Conservation (phyloP, 257 asterid species). For the Verbena officinalis region DNA sequence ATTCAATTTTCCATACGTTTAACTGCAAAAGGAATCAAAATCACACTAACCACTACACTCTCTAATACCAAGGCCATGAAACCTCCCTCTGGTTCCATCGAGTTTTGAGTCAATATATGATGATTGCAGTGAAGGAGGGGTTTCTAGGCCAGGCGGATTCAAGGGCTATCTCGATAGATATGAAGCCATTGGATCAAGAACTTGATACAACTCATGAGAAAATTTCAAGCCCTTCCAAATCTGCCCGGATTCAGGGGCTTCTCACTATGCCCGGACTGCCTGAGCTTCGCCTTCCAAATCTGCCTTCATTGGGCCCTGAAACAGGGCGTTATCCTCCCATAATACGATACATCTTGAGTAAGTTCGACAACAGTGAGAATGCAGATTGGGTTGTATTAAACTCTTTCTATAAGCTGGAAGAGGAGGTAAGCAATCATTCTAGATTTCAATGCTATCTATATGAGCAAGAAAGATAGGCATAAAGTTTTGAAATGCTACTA, state of each 20-base stretch:
- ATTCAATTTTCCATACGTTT: constrained; percentile 56
- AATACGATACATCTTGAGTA: constrained; percentile 43
- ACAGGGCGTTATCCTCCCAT: constrained; percentile 50
- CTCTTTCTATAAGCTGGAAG: constrained; percentile 57
- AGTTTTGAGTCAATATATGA: constrained; percentile 47
- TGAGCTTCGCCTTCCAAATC: constrained; percentile 40
- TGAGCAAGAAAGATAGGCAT: too few species aligned
- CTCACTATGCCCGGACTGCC: constrained; percentile 44
- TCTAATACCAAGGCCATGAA: constrained; percentile 42
- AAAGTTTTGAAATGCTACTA: too few species aligned
- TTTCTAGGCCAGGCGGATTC: constrained; percentile 55
- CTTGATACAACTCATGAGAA: constrained; percentile 38
- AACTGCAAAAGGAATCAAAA: constrained; percentile 53
- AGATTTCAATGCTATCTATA: background rate
- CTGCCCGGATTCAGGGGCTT: constrained; percentile 38
- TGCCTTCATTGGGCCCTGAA: constrained; percentile 58
- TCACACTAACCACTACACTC: constrained; percentile 50
- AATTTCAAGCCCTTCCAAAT: constrained; percentile 36
- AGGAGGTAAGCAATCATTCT: constrained; percentile 42
- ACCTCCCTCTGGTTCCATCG: constrained; percentile 30
- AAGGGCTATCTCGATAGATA: constrained; percentile 60
- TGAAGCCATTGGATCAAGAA: constrained; percentile 44
- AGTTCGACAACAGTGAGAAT: constrained; percentile 46
- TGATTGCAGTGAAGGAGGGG: constrained; percentile 45
- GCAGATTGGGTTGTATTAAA: constrained; percentile 69